phyloP scores from a whole-genome alignment of 331 rosid species.

The Dryas integrifolia region DNA sequence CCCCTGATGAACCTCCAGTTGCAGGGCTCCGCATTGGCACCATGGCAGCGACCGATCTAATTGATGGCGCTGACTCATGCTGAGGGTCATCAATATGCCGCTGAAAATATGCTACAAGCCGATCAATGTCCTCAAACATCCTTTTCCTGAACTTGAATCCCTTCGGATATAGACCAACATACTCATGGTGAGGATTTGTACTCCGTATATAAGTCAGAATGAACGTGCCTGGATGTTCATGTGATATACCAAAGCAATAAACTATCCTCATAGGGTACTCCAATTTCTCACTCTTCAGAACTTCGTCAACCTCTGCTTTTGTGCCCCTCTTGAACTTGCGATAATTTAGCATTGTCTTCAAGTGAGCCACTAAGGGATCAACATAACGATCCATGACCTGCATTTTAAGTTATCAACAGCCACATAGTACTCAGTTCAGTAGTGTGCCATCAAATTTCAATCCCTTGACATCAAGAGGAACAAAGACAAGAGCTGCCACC shows the following conservation, averaged over 20 bases:
- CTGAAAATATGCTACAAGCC: conserved; percentile 88
- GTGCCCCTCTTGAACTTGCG: conserved; percentile 85
- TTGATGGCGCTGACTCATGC: conserved; percentile 74
- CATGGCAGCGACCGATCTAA: conserved; percentile 98
- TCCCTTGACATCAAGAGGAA: conserved; percentile 3
- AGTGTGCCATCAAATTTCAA: neutral
- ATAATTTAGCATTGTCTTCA: conserved; percentile 76
- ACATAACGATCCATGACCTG: conserved; percentile 98
- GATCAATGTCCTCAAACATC: conserved; percentile 91
- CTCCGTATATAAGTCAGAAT: conserved; percentile 82
- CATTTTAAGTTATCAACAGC: conserved; percentile 17
- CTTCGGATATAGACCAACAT: conserved; percentile 91
- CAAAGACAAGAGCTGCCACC: neutral
- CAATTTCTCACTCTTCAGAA: conserved; percentile 69
- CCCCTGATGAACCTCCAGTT: conserved; percentile 81
- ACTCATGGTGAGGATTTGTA: conserved; percentile 96
- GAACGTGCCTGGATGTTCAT: conserved; percentile 97
- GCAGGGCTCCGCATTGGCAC: conserved; percentile 99
- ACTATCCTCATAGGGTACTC: conserved; percentile 85
- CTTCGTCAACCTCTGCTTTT: conserved; percentile 89
- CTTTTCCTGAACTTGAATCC: conserved; percentile 95
- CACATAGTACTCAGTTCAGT: neutral
- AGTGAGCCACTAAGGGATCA: conserved; percentile 87
- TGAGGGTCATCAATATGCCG: conserved; percentile 85
- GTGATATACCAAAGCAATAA: conserved; percentile 83